These are phyloP conservation scores for Albophoma yamanashiensis DNA, from an alignment of 2,329 filamentous ascomycete species.

Conservation along the genomic window DNA sequence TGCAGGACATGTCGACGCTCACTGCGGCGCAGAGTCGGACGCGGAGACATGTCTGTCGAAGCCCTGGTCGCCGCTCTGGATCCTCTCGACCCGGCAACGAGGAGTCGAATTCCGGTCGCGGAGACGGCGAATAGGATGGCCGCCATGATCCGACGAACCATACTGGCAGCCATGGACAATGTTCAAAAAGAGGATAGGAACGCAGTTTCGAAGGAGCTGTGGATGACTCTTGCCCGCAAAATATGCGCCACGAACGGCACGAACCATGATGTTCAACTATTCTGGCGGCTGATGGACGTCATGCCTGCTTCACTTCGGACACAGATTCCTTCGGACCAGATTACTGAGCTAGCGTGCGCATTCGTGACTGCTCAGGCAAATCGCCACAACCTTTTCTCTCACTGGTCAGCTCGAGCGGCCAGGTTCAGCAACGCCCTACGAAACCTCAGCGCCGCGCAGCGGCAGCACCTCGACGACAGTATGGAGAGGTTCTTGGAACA, in stretches of 20 bases:
- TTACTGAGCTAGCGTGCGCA: conserved; percentile 4
- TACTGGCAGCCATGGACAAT: conserved; percentile 8
- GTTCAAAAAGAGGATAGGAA: conserved; percentile 1
- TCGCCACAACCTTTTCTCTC: conserved; percentile 5
- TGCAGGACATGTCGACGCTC: conserved; percentile 5
- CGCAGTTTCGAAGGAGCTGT: conserved; percentile 6
- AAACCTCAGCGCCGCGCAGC: conserved; percentile 3
- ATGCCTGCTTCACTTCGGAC: conserved; percentile 8
- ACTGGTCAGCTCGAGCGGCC: conserved; percentile 8
- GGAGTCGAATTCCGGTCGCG: conserved; percentile 4
- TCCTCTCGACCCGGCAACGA: conserved; percentile 8
- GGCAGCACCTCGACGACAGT: conserved; percentile 2
- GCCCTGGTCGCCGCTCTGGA: conserved; percentile 6
- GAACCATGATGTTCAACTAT: conserved; percentile 9
- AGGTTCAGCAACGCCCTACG: conserved; percentile 8
- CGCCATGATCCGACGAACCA: conserved; percentile 9
- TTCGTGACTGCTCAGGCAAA: conserved; percentile 10
- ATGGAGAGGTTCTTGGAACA: conserved; percentile 6
- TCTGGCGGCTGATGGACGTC: conserved; percentile 6
- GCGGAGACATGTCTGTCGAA: conserved; percentile 6
- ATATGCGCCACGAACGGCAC: conserved; percentile 4
- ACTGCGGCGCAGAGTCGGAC: conserved; percentile 5
- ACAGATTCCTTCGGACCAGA: conserved; percentile 4
- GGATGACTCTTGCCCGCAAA: conserved; percentile 6
- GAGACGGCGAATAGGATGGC: conserved; percentile 6